Percentiles rank a stretch among this genome's conserved stretches.
phyloP scores from a whole-genome alignment of 179 eudicot species.

The Corrigiola litoralis region DNA sequence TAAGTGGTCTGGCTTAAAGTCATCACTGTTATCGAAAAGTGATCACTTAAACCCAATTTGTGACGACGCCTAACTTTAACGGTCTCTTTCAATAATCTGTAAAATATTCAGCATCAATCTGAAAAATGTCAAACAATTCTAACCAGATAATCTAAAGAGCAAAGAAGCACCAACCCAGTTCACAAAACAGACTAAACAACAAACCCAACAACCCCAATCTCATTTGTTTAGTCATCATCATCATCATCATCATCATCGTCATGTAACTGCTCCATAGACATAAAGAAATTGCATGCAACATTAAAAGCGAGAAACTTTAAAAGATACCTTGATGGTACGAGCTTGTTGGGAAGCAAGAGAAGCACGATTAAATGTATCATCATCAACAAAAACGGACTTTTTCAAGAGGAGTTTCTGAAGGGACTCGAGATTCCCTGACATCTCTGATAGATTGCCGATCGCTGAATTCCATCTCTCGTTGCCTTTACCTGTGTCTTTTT shows the following conservation, averaged over 20 bases:
- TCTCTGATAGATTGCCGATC: slow-evolving; percentile 65
- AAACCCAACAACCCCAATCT: neutral
- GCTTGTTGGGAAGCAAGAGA: slow-evolving; percentile 80
- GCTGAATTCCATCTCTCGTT: slow-evolving; percentile 71
- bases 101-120: neutral
- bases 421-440: slow-evolving; percentile 65
- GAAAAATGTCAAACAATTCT: neutral
- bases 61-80: too few species aligned
- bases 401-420: slow-evolving; percentile 67
- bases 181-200: neutral
- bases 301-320: neutral
- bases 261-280: neutral
- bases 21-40: too few species aligned
- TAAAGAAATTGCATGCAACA: neutral
- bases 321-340: slow-evolving; percentile 72
- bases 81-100: too few species aligned
- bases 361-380: slow-evolving; percentile 68
- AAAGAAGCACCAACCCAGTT: neutral
- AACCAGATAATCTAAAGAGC: neutral
- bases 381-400: slow-evolving; percentile 82
- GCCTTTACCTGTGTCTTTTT: slow-evolving; percentile 30
- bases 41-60: too few species aligned
- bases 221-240: neutral
- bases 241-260: neutral
- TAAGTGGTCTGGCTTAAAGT: too few species aligned